phyloP scores from a whole-genome alignment of 768 basidiomycete genomes.

The Xerocomellus amylosporus region DNA sequence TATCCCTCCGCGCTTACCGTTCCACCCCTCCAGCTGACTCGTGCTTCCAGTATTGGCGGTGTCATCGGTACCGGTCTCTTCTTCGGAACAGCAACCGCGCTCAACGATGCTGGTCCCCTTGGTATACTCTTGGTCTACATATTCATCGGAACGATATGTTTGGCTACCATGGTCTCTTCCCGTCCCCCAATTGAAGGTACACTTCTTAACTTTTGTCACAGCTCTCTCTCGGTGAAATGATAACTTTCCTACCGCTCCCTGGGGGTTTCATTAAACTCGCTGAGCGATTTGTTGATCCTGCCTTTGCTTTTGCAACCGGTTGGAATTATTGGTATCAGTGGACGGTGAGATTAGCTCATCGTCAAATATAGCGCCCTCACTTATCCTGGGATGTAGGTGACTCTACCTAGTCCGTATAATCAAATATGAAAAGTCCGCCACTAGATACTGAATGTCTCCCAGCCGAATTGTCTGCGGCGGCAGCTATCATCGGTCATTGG shows the following conservation, averaged over 20 bases:
- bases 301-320: slow-evolving; percentile 43
- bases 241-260: slow-evolving; percentile 31
- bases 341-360: slow-evolving; percentile 14
- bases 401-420: slow-evolving; percentile 22
- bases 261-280: slow-evolving; percentile 39
- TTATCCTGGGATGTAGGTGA: slow-evolving; percentile 13
- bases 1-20: neutral
- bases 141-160: slow-evolving; percentile 37
- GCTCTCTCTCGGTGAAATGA: slow-evolving; percentile 45
- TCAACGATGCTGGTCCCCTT: slow-evolving; percentile 43
- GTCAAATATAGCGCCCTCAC: slow-evolving; percentile 2
- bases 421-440: neutral
- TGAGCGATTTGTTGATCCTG: slow-evolving; percentile 47
- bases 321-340: slow-evolving; percentile 45
- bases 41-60: slow-evolving; percentile 28
- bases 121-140: slow-evolving; percentile 46
- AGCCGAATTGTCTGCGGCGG: slow-evolving; percentile 50
- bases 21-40: neutral
- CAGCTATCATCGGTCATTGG: slow-evolving; percentile 52
- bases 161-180: slow-evolving; percentile 35
- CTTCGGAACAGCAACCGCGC: slow-evolving; percentile 34
- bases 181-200: neutral
- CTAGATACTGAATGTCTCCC: slow-evolving; percentile 5
- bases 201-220: slow-evolving; percentile 11
- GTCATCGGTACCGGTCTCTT: slow-evolving; percentile 44